A percentile compares a stretch with the other conserved stretches of the same genome.
These are phyloP conservation scores for Penicillium italicum DNA, from an alignment of 2,329 filamentous ascomycete genomes.

Conservation along the genomic window DNA sequence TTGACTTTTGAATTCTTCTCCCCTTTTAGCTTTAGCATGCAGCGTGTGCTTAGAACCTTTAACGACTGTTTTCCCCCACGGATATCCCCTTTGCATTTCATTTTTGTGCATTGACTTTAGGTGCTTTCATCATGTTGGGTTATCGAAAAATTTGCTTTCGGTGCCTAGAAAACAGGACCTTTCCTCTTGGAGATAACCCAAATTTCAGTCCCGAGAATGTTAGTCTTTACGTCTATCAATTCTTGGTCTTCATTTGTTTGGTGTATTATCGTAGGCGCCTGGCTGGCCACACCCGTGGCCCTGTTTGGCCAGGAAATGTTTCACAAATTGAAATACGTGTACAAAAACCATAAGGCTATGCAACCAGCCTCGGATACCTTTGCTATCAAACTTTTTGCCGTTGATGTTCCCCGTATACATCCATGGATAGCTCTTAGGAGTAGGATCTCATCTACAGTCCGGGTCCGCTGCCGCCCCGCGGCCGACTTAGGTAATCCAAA, in stretches of 20 bases:
- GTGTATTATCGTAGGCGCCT: not conserved
- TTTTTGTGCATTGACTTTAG: conserved; percentile 12
- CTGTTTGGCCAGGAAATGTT: too few species aligned
- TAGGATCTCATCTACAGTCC: not conserved
- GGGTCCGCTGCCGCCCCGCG: conserved; percentile 4
- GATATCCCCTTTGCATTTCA: conserved; percentile 31
- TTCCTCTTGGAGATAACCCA: not conserved
- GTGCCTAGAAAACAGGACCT: not conserved
- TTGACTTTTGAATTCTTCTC: conserved; percentile 9
- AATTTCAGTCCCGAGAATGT: not conserved
- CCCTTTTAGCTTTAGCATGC: conserved; percentile 29
- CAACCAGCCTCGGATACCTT: not conserved
- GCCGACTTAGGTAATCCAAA: conserved; percentile 4
- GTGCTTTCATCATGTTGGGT: conserved; percentile 15
- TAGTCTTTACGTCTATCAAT: not conserved
- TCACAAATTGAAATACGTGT: not conserved
- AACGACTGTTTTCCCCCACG: conserved; percentile 24
- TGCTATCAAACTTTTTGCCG: not conserved
- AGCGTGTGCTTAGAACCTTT: conserved; percentile 29
- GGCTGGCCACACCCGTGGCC: not conserved
- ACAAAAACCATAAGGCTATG: not conserved
- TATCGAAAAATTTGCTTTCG: conserved; percentile 4
- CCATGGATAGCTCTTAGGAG: not conserved
- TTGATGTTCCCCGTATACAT: not conserved
- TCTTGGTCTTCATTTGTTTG: not conserved